A percentile compares a stretch with the other conserved stretches of the same genome.
Conservation (phyloP, 352 stramenopile species). For the Phytophthora capsici region DNA sequence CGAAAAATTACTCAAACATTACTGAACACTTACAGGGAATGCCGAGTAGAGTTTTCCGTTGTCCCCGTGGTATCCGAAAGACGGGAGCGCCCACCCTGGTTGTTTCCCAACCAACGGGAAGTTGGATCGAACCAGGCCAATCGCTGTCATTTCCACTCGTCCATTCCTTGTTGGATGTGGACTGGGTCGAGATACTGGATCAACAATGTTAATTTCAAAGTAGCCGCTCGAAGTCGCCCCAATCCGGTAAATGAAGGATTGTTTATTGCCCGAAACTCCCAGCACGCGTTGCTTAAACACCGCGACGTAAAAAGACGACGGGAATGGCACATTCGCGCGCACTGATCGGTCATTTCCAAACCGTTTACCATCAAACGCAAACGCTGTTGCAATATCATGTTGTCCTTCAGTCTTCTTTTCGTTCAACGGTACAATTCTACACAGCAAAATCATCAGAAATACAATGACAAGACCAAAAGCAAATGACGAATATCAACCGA, state of each 20-base stretch:
- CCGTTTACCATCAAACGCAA: slow-evolving; percentile 51
- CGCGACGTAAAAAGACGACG: slow-evolving; percentile 55
- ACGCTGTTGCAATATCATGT: slow-evolving; percentile 20
- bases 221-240: slow-evolving; percentile 67
- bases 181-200: slow-evolving; percentile 21
- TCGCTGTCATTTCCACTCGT: slow-evolving; percentile 56
- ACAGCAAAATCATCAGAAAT: not conserved
- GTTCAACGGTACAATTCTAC: slow-evolving; percentile 20
- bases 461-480: not conserved
- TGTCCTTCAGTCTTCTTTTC: slow-evolving; percentile 9
- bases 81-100: slow-evolving; percentile 68
- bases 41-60: slow-evolving; percentile 71
- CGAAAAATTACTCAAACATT: not conserved
- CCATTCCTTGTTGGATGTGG: slow-evolving; percentile 18
- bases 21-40: slow-evolving; percentile 41
- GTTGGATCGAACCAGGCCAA: slow-evolving; percentile 54
- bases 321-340: slow-evolving; percentile 72
- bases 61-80: slow-evolving; percentile 84
- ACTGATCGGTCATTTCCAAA: slow-evolving; percentile 73
- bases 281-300: slow-evolving; percentile 47
- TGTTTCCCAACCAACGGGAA: slow-evolving; percentile 73
- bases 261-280: slow-evolving; percentile 3
- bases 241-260: slow-evolving; percentile 46
- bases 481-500: slow-evolving; percentile 34
- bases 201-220: slow-evolving; percentile 75